A percentile compares a stretch with the other conserved stretches of the same genome.
phyloP scores from a whole-genome alignment of 2,329 filamentous ascomycete genomes.

The Fusarium tupiense region DNA sequence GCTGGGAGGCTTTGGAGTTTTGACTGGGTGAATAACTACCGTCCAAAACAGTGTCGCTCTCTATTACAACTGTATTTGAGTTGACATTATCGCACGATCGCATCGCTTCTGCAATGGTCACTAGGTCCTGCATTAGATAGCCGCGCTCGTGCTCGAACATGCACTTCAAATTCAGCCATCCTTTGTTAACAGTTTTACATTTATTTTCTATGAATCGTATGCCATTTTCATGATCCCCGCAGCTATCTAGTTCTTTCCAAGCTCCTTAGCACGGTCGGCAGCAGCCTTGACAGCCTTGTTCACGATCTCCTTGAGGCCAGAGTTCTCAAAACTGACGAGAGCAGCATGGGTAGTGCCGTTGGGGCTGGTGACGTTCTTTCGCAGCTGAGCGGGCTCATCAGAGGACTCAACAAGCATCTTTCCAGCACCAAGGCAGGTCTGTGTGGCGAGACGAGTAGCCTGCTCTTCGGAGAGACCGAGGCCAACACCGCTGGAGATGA shows the following conservation, averaged over 20 bases:
- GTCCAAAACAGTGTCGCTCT: neutral
- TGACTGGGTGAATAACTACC: no score
- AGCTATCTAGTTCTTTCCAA: constrained; percentile 49
- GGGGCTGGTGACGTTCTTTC: constrained; percentile 63
- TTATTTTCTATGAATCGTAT: neutral
- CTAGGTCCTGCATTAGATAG: rapidly evolving
- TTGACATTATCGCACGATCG: neutral
- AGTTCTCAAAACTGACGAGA: constrained; percentile 58
- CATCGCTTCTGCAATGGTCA: neutral
- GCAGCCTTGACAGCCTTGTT: constrained; percentile 59
- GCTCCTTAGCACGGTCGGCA: constrained; percentile 53
- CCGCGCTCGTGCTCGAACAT: rapidly evolving
- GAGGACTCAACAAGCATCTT: constrained; percentile 60
- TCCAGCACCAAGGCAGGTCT: constrained; percentile 62
- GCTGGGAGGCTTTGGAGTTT: neutral
- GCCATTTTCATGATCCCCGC: rapidly evolving
- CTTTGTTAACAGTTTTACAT: neutral
- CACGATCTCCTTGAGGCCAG: constrained; percentile 55
- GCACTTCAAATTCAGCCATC: neutral
- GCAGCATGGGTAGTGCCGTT: constrained; percentile 63
- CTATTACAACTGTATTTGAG: neutral
- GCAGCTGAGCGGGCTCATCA: constrained; percentile 57
- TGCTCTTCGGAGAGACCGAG: constrained; percentile 59
- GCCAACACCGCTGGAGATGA: constrained; percentile 55
- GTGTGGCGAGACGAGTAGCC: constrained; percentile 59